phyloP scores from a whole-genome alignment of 768 basidiomycete species.

The Lactarius pseudohatsudake region DNA sequence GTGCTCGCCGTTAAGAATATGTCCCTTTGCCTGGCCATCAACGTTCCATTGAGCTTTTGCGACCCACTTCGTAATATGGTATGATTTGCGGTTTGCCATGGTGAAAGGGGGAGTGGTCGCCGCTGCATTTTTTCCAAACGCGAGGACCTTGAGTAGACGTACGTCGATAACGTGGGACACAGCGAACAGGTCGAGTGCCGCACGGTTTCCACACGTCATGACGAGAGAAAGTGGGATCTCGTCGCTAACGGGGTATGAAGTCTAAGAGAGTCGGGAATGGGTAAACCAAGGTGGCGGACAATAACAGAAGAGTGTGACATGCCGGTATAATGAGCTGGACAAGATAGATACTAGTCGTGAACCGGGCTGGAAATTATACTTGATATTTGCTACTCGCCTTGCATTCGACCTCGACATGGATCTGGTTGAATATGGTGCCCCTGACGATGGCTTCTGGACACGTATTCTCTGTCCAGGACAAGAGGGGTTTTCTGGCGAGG shows the following conservation, averaged over 20 bases:
- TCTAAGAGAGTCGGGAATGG: not conserved
- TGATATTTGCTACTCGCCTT: not conserved
- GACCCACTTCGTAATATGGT: conserved; percentile 6
- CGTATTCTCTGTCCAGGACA: conserved; percentile 11
- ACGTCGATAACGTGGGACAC: conserved; percentile 18
- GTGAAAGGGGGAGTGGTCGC: not conserved
- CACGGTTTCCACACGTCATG: conserved; percentile 11
- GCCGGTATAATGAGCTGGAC: conserved; percentile 19
- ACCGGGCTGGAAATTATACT: not conserved
- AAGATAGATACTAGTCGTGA: not conserved
- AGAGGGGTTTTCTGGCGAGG: not conserved
- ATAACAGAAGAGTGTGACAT: not conserved
- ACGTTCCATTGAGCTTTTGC: conserved; percentile 22
- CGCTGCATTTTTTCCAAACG: conserved; percentile 20
- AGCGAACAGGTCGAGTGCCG: conserved; percentile 16
- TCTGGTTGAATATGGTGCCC: conserved; percentile 8
- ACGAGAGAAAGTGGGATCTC: conserved; percentile 18
- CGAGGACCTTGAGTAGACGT: conserved; percentile 18
- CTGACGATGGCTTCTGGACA: conserved; percentile 10
- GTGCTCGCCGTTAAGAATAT: not conserved
- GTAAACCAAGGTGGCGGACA: not conserved
- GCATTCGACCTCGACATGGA: conserved; percentile 25
- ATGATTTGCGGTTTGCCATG: not conserved
- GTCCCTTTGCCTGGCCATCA: not conserved
- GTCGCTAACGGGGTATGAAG: conserved; percentile 7